Evolutionary conservation across 495 filamentous ascomycete species (phyloP).

Genomic region (Penicillium cinerascens): DNA sequence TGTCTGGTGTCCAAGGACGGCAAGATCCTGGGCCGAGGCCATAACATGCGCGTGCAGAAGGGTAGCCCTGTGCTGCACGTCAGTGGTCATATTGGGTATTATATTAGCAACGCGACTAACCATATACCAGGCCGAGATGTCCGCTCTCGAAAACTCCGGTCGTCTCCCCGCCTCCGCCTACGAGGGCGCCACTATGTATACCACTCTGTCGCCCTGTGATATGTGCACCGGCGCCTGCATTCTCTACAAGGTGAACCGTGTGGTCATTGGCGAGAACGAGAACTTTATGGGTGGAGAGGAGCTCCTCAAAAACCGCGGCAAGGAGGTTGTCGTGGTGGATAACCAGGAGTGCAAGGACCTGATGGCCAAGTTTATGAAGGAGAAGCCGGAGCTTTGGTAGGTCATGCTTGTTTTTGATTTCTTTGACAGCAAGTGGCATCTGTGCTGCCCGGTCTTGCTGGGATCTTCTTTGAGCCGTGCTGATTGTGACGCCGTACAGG

Average conservation of each 20-base stretch:
- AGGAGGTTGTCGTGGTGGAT: constrained; percentile 72
- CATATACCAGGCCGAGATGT: constrained; percentile 67
- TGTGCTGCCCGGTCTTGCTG: background rate
- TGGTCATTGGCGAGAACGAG: constrained; percentile 82
- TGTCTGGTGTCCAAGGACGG: constrained; percentile 68
- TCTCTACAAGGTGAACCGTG: constrained; percentile 73
- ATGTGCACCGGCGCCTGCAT: constrained; percentile 87
- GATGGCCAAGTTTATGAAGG: constrained; percentile 73
- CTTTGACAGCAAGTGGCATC: background rate
- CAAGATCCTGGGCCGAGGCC: constrained; percentile 71
- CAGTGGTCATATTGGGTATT: constrained; percentile 17
- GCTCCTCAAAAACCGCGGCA: constrained; percentile 64
- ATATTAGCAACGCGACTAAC: background rate
- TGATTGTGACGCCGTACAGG: constrained; percentile 43
- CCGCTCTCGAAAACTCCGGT: constrained; percentile 74
- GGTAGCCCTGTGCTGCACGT: constrained; percentile 74
- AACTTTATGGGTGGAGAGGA: constrained; percentile 77
- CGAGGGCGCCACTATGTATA: constrained; percentile 77
- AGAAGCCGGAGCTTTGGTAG: constrained; percentile 75
- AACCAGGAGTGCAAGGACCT: constrained; percentile 65
- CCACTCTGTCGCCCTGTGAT: constrained; percentile 81
- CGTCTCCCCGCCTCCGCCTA: constrained; percentile 70
- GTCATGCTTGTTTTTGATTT: constrained; percentile 21
- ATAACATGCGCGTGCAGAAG: constrained; percentile 79
- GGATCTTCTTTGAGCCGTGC: constrained; percentile 4